phyloP scores from a whole-genome alignment of 139 green algal genomes.

The Picochlorum sp. region DNA sequence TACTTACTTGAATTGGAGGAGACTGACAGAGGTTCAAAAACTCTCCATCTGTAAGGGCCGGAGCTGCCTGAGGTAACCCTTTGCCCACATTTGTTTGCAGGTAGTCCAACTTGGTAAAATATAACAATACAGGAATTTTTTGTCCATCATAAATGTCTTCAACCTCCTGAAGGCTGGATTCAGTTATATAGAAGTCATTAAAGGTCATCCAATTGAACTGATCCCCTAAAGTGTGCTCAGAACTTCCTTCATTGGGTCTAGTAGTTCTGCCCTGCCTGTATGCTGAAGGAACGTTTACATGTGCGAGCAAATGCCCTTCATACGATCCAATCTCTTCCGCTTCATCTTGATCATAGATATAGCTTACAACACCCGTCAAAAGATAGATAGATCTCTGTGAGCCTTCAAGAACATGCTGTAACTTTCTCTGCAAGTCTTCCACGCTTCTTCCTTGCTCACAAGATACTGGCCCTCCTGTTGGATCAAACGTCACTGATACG shows the following conservation, averaged over 20 bases:
- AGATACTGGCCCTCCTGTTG: conserved; percentile 3
- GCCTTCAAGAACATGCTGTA: neutral
- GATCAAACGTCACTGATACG: conserved; percentile 10
- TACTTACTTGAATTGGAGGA: conserved; percentile 39
- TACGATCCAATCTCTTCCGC: conserved; percentile 18
- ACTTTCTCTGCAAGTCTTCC: neutral
- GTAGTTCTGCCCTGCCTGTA: conserved; percentile 9
- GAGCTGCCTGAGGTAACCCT: neutral
- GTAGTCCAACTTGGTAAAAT: conserved; percentile 47
- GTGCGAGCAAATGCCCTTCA: conserved; percentile 64
- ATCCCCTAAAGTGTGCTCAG: too few relatives aligned
- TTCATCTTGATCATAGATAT: conserved; percentile 49
- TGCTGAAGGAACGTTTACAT: conserved; percentile 38
- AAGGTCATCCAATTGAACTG: conserved; percentile 73
- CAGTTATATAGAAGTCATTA: conserved; percentile 76
- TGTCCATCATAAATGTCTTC: conserved; percentile 44
- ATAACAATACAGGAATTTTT: conserved; percentile 78
- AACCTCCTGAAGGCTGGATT: conserved; percentile 28
- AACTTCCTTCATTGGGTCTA: conserved; percentile 5
- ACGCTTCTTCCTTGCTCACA: conserved; percentile 7
- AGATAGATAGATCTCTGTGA: conserved; percentile 42
- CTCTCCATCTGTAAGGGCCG: conserved; percentile 32
- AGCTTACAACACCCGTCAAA: conserved; percentile 57
- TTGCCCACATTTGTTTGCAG: neutral
- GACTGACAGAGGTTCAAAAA: conserved; percentile 51